Base-by-base conservation (phyloP, 2,329 filamentous ascomycete species). In the Talaromyces pinophilus region DNA sequence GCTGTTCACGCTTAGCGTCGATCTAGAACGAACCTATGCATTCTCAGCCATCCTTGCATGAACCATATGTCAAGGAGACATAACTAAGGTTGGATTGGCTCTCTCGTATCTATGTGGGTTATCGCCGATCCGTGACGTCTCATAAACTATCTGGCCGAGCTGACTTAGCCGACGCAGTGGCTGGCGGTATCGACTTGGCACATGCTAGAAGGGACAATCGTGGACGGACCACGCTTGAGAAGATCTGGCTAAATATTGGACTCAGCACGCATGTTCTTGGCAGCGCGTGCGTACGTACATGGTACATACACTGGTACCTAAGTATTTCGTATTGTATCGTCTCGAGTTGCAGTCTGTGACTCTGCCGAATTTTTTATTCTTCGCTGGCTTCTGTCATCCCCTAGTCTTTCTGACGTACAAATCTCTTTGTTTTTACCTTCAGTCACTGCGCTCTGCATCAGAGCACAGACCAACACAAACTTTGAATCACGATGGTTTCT, bases 401-500 rank as follows among this genome's bases (percentile, higher is more conserved):
- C 10, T 22, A 35, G 52, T 38, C 30, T 55, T 55, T 19, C 30
- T 55, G 28, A 35, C n/a, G 30, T 5, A 25, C 42, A 33, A 25
- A 19, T 46, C 4, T 10, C 17, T 19, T 50, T 61, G 22, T n/a
- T 19, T 33, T 46, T 28, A 22, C 1, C 40, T 46, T 46, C 30
- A 19, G 30, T 35, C n/a, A 54, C 28, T 46, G 7, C 22, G 22
- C 28, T 60, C 19, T n/a, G 42, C 28, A 33, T 17, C 42, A 17
- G n/a, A 61, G 59, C 59, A 61, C 59, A 61, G 59, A 61, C 59
- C 40, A 46, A 35, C 42, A 46, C 15, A 3, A 30, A 28, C n/a
- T 30, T 55, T 55, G 52, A 38, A 35, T 22, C 30, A 35, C n/a
- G 25, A 50, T 61, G 59, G 17, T 10, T 38, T 6, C 44, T 33